Percentiles rank a stretch among this genome's conserved stretches.
Evolutionary conservation across 2,329 filamentous ascomycete genomes (phyloP).

Genomic region (Cladosporium sp.): DNA sequence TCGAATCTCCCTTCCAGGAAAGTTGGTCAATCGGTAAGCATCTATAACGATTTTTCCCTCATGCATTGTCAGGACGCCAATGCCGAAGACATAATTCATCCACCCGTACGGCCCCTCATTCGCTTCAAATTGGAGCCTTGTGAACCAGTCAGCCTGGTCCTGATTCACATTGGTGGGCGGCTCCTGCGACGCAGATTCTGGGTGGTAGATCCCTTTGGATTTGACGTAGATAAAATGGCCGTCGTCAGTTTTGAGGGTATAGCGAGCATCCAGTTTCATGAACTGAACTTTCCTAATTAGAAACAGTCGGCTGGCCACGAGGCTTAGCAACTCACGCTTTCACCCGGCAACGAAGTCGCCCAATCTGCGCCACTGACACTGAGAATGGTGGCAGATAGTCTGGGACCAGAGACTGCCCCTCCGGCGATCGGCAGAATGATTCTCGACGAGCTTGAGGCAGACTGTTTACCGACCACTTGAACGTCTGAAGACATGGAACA

Average conservation of each 20-base stretch:
- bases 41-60: constrained; percentile 21
- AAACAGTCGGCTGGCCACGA: not conserved
- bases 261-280: constrained; percentile 20
- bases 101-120: constrained; percentile 19
- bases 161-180: constrained; percentile 14
- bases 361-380: constrained; percentile 20
- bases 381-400: constrained; percentile 16
- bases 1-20: constrained; percentile 10
- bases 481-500: constrained; percentile 17
- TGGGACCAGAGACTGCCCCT: constrained; percentile 18
- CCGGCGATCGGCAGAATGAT: constrained; percentile 20
- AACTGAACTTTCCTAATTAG: constrained; percentile 8
- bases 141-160: constrained; percentile 21
- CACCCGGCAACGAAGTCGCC: constrained; percentile 13
- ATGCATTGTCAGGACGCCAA: constrained; percentile 20
- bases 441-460: constrained; percentile 11
- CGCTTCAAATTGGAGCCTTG: constrained; percentile 20
- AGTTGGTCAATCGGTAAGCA: constrained; percentile 22
- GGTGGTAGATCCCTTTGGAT: constrained; percentile 18
- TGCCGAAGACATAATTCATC: constrained; percentile 19
- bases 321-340: constrained; percentile 11
- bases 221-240: constrained; percentile 18
- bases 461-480: constrained; percentile 18
- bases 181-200: not conserved
- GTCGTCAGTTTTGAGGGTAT: constrained; percentile 20